Evolutionary conservation across 495 filamentous ascomycete genomes (phyloP), one percentile per base, ranked within the genome.

Genomic region (Xylaria nigripes): DNA sequence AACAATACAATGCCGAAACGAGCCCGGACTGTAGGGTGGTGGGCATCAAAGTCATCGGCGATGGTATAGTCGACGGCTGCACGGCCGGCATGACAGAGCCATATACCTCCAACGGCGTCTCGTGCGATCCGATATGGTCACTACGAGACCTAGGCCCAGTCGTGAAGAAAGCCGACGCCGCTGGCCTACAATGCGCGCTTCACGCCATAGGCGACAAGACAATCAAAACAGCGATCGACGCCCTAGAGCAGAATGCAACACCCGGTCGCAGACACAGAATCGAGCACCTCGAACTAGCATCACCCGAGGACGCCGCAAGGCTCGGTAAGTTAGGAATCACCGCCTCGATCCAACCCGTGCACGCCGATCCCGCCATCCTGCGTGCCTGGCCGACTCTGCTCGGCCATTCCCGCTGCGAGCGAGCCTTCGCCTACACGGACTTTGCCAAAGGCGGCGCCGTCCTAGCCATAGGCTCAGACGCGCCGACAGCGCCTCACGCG

Each of bases 31-130:
- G 82, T 46, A 69, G 79, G 25, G 67, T 86, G 15, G 74, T 79
- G 1, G 83, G 83, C n/a, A 78, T 86, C 59, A 86, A 86, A 56
- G 68, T 86, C 19, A 86, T 86, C 41, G 82, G 81, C 52, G 83
- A 86, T 51, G 83, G 83, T 1, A 80, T 85, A 8, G 71, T 86
- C 42, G 83, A 86, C 54, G 81, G 77, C 0, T 86, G 82, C 63
- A 86, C 83, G 4, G 83, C 83, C 0, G 81, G 76, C 3, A 65
- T 86, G 27, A 66, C 71, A 4, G 74, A 84, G 62, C 82, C 83
- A 5, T 86, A 86, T 60, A 62, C 72, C 12, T 70, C 71, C n/a
- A 74, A 77, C 51, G 61, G 59, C 5, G 61, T 70, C 32, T 63
- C 62, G 3, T 67, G 72, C 40, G 77, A 80, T 1, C 80, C 81